Base-by-base conservation (phyloP, 1,139 yeast genomes). In the Suhomyces ambrosiae region DNA sequence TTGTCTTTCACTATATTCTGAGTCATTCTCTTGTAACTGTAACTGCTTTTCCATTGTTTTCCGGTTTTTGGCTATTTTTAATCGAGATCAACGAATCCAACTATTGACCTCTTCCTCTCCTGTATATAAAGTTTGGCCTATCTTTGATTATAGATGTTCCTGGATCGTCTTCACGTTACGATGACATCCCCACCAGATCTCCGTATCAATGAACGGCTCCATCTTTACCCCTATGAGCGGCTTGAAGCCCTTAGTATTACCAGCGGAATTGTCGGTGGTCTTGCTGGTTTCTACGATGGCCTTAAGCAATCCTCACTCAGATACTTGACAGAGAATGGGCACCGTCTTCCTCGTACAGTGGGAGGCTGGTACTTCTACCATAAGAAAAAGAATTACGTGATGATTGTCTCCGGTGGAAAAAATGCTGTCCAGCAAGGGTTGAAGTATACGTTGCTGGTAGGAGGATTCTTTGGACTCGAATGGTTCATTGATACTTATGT, bases 301-400 rank as follows among this genome's bases (percentile, higher is more conserved):
- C 78, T 79, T 48, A 72, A 73, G 41, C 49, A 58, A 4, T 66
- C 86, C 1, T 76, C 86, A 0, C 60, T 82, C 27, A 71, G 80
- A 32, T 88, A 78, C 50, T 67, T 87, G 37, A 88, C 90, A 1
- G 89, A 86, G 48, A 87, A 87, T 53, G 86, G 94, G 9, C 96
- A 87, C 54, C 61, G 96, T 32, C 65, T 88, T 44, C 96, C 96
- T 3, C 70, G 65, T 15, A 81, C 85, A 0, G 85, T 81, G 38
- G 92, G 89, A 23, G 94, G 92, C 0, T 87, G 96, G 96, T 88
- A 85, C 56, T 85, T 84, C 56, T 87, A 88, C 61, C 95, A 87
- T 60, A 87, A 86, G 60, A 75, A 88, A 48, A 87, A 86, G 64
- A 85, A 86, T 59, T 86, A 86, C 57, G 85, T 83, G 29, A 80